Evolutionary conservation across 129 eudicot species (phyloP).

Genomic region (Arctium lappa): DNA sequence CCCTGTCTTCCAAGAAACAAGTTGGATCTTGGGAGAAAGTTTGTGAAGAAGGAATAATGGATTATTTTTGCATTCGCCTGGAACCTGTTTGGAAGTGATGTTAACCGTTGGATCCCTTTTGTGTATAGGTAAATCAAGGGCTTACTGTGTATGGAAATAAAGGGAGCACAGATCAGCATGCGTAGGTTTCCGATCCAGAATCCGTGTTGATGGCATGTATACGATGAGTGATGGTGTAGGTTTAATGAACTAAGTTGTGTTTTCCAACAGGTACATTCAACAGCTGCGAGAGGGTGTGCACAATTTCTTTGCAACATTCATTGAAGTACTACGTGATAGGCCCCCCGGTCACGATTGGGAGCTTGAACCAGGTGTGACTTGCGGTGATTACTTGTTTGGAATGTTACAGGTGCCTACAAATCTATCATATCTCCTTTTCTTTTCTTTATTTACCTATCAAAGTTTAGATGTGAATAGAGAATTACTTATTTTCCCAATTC

Average conservation of each 20-base stretch:
- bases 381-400: slow-evolving; percentile 97
- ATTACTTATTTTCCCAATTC: neutral
- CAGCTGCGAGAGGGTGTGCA: slow-evolving; percentile 98
- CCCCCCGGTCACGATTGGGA: slow-evolving; percentile 99
- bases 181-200: slow-evolving; percentile 50
- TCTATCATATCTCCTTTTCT: neutral
- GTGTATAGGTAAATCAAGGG: slow-evolving; percentile 88
- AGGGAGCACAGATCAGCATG: slow-evolving; percentile 99
- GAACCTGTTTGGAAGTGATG: neutral
- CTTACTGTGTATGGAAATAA: slow-evolving; percentile 91
- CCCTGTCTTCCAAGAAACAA: neutral
- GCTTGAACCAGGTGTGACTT: slow-evolving; percentile 98
- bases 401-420: slow-evolving; percentile 68
- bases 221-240: neutral
- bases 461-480: neutral
- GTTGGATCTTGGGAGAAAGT: slow-evolving; percentile 5
- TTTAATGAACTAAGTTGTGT: neutral
- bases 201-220: too few relatives aligned
- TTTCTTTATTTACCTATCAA: neutral
- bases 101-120: neutral
- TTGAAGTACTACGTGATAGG: slow-evolving; percentile 93
- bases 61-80: neutral
- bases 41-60: slow-evolving; percentile 10
- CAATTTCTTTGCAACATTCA: slow-evolving; percentile 94
- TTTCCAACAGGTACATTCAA: slow-evolving; percentile 76